Percentiles rank a stretch among this genome's conserved stretches.
Evolutionary conservation across 2,329 filamentous ascomycete species (phyloP).

Genomic region (Sporothrix phasma): DNA sequence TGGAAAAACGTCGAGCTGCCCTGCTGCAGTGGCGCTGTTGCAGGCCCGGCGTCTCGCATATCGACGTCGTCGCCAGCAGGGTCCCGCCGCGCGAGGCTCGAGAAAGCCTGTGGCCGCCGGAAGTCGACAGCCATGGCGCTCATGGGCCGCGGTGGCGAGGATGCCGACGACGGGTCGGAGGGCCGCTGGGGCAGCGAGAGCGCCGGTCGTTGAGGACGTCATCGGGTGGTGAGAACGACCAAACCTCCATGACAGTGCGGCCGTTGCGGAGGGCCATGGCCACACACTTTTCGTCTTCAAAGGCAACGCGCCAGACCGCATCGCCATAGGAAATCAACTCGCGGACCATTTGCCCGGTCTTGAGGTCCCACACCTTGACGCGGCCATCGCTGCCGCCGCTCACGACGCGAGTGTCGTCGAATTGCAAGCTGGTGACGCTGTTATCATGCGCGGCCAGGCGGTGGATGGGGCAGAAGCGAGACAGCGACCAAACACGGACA

Average conservation of each 20-base stretch:
- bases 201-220: constrained; percentile 48
- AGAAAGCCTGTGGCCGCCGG: constrained; percentile 27
- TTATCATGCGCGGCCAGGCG: constrained; percentile 94
- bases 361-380: constrained; percentile 96
- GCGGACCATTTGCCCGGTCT: constrained; percentile 79
- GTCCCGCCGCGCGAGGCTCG: constrained; percentile 27
- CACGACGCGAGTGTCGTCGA: constrained; percentile 90
- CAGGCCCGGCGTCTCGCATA: constrained; percentile 47
- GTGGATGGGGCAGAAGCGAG: constrained; percentile 85
- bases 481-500: constrained; percentile 90
- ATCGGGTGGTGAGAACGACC: constrained; percentile 85
- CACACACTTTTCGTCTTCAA: constrained; percentile 96
- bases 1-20: constrained; percentile 42
- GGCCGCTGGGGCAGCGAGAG: constrained; percentile 40
- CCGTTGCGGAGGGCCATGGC: constrained; percentile 80
- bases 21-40: constrained; percentile 42
- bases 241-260: constrained; percentile 97
- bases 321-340: constrained; percentile 88
- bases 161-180: constrained; percentile 28
- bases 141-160: constrained; percentile 37
- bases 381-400: constrained; percentile 95
- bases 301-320: constrained; percentile 94
- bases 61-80: constrained; percentile 38
- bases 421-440: constrained; percentile 93
- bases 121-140: constrained; percentile 42